These are phyloP conservation scores for Meyerozyma elateridarum DNA, from an alignment of 1,139 yeast genomes.

Conservation along the genomic window DNA sequence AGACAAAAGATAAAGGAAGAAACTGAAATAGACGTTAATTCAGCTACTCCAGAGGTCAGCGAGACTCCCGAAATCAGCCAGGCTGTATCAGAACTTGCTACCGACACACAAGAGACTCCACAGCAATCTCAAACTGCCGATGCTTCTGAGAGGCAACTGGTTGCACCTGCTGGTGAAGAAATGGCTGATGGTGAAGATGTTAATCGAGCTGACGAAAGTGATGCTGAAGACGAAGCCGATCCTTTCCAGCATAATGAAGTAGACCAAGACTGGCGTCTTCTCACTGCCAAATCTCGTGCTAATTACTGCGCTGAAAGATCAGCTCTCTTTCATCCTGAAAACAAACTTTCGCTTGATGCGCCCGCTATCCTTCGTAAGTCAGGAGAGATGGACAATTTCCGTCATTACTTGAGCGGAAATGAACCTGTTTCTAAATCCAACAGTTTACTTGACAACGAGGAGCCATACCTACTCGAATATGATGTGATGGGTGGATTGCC, in stretches of 20 bases:
- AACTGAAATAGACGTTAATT: no score
- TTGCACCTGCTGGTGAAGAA: neutral
- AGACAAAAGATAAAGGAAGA: constrained; percentile 3
- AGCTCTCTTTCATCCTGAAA: constrained; percentile 54
- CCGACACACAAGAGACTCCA: neutral
- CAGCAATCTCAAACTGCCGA: neutral
- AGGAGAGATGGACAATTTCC: constrained; percentile 53
- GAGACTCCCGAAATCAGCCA: constrained; percentile 8
- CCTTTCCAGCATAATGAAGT: constrained; percentile 22
- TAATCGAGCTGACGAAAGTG: constrained; percentile 13
- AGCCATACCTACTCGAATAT: constrained; percentile 74
- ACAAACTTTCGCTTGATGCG: constrained; percentile 57
- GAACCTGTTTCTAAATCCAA: constrained; percentile 38
- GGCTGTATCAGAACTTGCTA: neutral
- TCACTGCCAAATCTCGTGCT: constrained; percentile 77
- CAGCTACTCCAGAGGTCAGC: constrained; percentile 1
- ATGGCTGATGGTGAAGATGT: constrained; percentile 25
- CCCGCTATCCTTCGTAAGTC: constrained; percentile 64
- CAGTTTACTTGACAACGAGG: constrained; percentile 54
- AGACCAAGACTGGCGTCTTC: constrained; percentile 68
- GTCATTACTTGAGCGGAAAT: constrained; percentile 41
- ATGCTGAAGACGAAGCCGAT: constrained; percentile 24
- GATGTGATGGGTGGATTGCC: constrained; percentile 83
- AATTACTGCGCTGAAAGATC: constrained; percentile 69
- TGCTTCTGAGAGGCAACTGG: constrained; percentile 11